phyloP scores from a whole-genome alignment of 2,329 filamentous ascomycete genomes.

The Orbilia brochopaga region DNA sequence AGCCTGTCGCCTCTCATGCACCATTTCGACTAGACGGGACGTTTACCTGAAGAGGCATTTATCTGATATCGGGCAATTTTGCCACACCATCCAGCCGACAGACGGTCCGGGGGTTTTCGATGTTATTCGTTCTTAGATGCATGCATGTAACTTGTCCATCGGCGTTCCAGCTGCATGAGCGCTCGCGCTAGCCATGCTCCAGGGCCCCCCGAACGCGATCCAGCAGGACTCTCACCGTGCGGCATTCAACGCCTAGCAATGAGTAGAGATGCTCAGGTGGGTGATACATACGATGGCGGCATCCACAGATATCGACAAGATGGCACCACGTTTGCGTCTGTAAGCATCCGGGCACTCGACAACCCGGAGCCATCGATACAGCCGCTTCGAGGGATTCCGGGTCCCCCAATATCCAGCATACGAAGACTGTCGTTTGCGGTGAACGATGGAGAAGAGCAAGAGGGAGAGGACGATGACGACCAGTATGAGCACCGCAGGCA shows the following conservation, averaged over 20 bases:
- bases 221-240: constrained; percentile 6
- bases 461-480: constrained; percentile 30
- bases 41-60: not conserved
- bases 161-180: not conserved
- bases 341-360: constrained; percentile 46
- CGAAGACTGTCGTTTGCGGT: constrained; percentile 28
- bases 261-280: constrained; percentile 41
- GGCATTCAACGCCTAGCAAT: constrained; percentile 18
- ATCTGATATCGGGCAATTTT: not conserved
- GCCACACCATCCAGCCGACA: not conserved
- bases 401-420: constrained; percentile 40
- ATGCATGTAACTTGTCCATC: constrained; percentile 3
- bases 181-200: constrained; percentile 1
- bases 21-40: not conserved
- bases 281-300: constrained; percentile 37
- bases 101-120: not conserved
- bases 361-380: constrained; percentile 37
- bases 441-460: constrained; percentile 2
- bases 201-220: not conserved
- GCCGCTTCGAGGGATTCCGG: constrained; percentile 29
- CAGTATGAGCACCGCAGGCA: constrained; percentile 27
- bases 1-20: not conserved
- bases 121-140: not conserved
- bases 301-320: constrained; percentile 35
- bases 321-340: constrained; percentile 26